Evolutionary conservation across 2,329 filamentous ascomycete genomes (phyloP), one percentile per base, ranked within the genome.

Genomic region (Neopestalotiopsis sp.): DNA sequence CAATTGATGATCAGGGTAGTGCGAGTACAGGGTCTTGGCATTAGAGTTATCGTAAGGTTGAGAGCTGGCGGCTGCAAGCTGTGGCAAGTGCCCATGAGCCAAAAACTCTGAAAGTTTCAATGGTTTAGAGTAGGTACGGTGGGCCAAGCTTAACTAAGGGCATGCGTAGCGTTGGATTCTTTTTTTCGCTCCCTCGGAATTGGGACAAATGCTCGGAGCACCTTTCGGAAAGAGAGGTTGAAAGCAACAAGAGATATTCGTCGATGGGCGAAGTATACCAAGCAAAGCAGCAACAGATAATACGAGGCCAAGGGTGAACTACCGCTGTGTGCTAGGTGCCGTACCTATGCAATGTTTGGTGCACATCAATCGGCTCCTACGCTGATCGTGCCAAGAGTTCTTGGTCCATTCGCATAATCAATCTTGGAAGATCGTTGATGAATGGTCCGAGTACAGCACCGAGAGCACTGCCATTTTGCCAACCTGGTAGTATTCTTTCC

Each of bases 21-120:
- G 30, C 59, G 32, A 62, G 17, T 62, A 12, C 34, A 38, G n/a
- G 59, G 59, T 62, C 59, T 62, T 62, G 59, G 59, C 59, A 59
- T 34, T 62, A 62, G 59, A 62, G 59, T 62, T 62, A 34, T 62
- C 28, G 59, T 62, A 38, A 62, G 34, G 59, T 62, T 62, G 30
- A 13, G 59, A 32, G 30, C 59, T 32, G 20, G 45, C 45, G 2
- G 45, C 45, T n/a, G 34, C 17, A 53, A 53, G n/a, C 45, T n/a
- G 45, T 53, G 45, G 45, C 45, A 53, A 53, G 45, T 53, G 45
- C 45, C 45, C 45, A 53, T 53, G n/a, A 53, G 45, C 45, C 45
- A 53, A 53, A 53, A 53, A 53, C 45, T 53, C 45, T 53, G 45
- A 53, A 53, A 53, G 17, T 49, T 49, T 49, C 42, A 49, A 49